Evolutionary conservation across 2,329 filamentous ascomycete genomes (phyloP), one percentile per base, ranked within the genome.

Genomic region (Teratosphaeria destructans): DNA sequence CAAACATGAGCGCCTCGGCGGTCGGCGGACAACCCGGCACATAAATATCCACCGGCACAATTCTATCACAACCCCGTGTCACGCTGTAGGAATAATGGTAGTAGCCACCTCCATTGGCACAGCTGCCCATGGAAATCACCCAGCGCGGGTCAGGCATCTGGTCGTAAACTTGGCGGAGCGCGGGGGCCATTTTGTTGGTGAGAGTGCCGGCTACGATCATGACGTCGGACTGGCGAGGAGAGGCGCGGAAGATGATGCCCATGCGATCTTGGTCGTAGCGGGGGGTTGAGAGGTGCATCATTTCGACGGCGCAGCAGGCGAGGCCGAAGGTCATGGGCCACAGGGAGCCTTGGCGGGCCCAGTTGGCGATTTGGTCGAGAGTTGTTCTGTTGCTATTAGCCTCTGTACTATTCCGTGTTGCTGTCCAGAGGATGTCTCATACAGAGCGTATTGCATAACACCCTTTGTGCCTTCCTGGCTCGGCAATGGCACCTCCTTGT

Each of bases 131-230:
- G 67, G 83, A 87, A 70, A 87, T 81, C 35, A 91, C 89, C 89
- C 90, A 95, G 70, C 87, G 82, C 19, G 90, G 90, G 37, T 95
- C 90, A 39, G 90, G 89, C 90, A 95, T 95, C 78, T 95, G 90
- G 75, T 95, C 90, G 78, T 95, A 95, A 61, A 94, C 86, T 76
- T 93, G 89, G 72, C 90, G 82, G 67, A 95, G 79, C 34, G 90
- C 90, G 1, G 90, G 89, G 0, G 89, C 90, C 90, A 95, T 95
- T 80, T 95, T 95, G 81, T 95, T 95, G 64, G 89, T 93, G 61
- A 95, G 81, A n/a, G 90, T 95, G 55, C 90, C 90, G 29, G 90
- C 90, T 26, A 95, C 90, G 69, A 95, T 94, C 90, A 95, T 94
- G 65, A 95, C 87, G 75, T 95, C 90, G 62, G 89, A 89, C 75